Conservation (phyloP, 257 asterid genomes). For the Solanum pimpinellifolium region DNA sequence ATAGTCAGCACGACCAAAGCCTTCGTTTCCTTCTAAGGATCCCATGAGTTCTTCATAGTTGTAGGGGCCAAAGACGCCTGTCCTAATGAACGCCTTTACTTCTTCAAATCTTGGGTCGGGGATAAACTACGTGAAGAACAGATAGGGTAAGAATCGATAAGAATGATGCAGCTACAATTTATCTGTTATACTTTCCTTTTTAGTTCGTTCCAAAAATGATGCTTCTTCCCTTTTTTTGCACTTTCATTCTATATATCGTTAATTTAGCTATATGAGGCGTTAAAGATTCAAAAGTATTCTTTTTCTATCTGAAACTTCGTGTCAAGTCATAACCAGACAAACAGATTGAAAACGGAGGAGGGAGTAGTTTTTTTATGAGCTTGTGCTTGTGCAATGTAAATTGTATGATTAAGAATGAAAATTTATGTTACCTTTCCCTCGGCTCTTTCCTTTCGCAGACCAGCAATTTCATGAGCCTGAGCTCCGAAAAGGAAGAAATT, state of each 20-base stretch:
- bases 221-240: background rate
- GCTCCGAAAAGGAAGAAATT: slow-evolving; percentile 86
- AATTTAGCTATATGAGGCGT: background rate
- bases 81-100: slow-evolving; percentile 50
- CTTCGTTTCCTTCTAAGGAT: slow-evolving; percentile 81
- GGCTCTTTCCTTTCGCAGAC: slow-evolving; percentile 70
- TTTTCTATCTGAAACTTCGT: background rate
- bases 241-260: background rate
- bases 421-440: slow-evolving; percentile 49
- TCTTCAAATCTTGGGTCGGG: slow-evolving; percentile 63
- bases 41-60: slow-evolving; percentile 54
- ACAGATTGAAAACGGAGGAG: background rate
- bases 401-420: background rate
- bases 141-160: background rate
- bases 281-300: background rate
- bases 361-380: background rate
- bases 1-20: slow-evolving; percentile 73
- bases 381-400: background rate
- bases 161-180: background rate
- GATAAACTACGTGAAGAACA: slow-evolving; percentile 39
- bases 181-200: background rate
- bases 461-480: slow-evolving; percentile 70
- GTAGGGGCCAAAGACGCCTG: slow-evolving; percentile 57
- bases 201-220: background rate
- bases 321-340: background rate